These are phyloP conservation scores for Metschnikowia baotianmanensis DNA, from an alignment of 805 yeast genomes.

Conservation along the genomic window DNA sequence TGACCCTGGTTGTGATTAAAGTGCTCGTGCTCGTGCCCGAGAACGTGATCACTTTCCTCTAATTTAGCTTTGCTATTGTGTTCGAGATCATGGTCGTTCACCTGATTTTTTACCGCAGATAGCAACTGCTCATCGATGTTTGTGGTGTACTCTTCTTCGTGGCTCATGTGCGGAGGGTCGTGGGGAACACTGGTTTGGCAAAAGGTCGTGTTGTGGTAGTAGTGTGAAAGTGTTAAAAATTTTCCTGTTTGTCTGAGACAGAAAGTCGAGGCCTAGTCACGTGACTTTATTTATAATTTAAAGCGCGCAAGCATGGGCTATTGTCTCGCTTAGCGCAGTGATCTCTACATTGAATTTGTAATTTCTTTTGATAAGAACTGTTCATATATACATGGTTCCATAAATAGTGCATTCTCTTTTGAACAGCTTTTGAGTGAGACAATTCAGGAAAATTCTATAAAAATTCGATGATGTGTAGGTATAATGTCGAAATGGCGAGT, in stretches of 20 bases:
- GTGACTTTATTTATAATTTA: neutral
- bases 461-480: too few relatives aligned
- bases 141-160: conserved; percentile 28
- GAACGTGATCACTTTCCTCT: conserved; percentile 24
- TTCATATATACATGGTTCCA: too few relatives aligned
- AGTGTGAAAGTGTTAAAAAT: conserved; percentile 22
- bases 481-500: too few relatives aligned
- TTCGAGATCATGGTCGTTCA: conserved; percentile 25
- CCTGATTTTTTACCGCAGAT: conserved; percentile 33
- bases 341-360: too few relatives aligned
- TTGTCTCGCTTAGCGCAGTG: too few relatives aligned
- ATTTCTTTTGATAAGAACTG: too few relatives aligned
- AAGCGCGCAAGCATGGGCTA: too few relatives aligned
- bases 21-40: conserved; percentile 11
- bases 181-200: conserved; percentile 8
- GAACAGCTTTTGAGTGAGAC: too few relatives aligned
- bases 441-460: too few relatives aligned
- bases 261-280: neutral
- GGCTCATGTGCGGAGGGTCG: conserved; percentile 22
- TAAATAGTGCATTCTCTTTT: too few relatives aligned
- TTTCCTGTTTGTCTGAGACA: conserved; percentile 1
- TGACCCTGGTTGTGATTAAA: conserved; percentile 1
- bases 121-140: conserved; percentile 45
- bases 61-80: conserved; percentile 28
- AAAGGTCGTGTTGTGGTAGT: conserved; percentile 26